phyloP scores from a whole-genome alignment of 2,329 filamentous ascomycete genomes.

The Sporothrix luriei region DNA sequence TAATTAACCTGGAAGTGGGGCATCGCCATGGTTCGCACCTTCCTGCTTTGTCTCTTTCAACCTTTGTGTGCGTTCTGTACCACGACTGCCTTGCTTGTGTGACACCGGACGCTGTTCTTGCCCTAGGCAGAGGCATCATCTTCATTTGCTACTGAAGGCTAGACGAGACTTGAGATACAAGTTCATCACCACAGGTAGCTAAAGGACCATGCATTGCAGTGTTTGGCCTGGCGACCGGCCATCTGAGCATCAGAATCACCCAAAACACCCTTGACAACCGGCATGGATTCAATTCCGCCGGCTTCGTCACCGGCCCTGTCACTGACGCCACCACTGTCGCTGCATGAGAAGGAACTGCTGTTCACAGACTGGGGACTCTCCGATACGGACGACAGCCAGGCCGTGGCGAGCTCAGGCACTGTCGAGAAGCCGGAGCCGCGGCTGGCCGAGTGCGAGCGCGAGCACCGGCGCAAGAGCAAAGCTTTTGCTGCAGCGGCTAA shows the following conservation, averaged over 20 bases:
- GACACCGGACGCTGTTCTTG: neutral
- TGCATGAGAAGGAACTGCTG: slow-evolving; percentile 29
- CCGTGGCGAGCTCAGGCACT: neutral
- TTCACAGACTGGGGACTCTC: slow-evolving; percentile 30
- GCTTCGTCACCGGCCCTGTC: slow-evolving; percentile 13
- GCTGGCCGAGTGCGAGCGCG: slow-evolving; percentile 38
- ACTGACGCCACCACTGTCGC: neutral
- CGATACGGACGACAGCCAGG: slow-evolving; percentile 11
- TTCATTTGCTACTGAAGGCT: neutral
- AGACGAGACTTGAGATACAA: neutral
- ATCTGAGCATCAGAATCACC: neutral
- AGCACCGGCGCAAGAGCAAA: slow-evolving; percentile 42
- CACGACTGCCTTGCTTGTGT: neutral
- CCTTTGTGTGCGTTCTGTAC: neutral
- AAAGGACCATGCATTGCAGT: neutral
- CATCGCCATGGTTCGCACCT: neutral
- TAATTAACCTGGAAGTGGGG: slow-evolving; percentile 7
- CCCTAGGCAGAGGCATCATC: slow-evolving; percentile 1
- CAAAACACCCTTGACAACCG: neutral
- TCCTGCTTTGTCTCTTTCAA: neutral
- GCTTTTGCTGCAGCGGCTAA: slow-evolving; percentile 37
- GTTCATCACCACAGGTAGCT: neutral
- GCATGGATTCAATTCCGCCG: neutral
- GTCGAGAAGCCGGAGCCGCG: neutral
- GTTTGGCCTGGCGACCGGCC: neutral